A percentile compares a stretch with the other conserved stretches of the same genome.
Conservation (phyloP, 2,329 filamentous ascomycete species). For the Fusarium sp. region DNA sequence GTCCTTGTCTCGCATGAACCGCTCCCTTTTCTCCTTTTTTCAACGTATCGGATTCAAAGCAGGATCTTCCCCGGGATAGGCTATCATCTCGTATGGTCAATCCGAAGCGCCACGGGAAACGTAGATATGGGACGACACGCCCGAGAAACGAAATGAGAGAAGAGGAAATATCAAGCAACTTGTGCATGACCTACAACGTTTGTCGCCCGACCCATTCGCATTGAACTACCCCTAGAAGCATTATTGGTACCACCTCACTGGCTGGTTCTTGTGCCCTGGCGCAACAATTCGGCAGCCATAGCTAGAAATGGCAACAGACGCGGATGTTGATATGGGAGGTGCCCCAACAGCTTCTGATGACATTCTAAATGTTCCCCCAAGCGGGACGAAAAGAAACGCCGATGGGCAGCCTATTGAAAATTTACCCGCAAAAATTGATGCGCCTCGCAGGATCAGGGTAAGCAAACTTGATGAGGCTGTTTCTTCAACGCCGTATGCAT, state of each 20-base stretch:
- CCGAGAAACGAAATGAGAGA: conserved; percentile 23
- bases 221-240: neutral
- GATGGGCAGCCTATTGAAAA: conserved; percentile 51
- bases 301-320: conserved; percentile 56
- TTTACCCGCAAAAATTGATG: conserved; percentile 38
- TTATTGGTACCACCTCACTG: neutral
- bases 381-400: conserved; percentile 62
- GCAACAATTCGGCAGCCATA: neutral
- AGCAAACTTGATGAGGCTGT: conserved; percentile 30
- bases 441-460: conserved; percentile 62
- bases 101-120: neutral
- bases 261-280: neutral
- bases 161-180: conserved; percentile 20
- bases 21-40: neutral
- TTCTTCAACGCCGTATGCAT: conserved; percentile 8
- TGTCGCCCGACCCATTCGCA: neutral
- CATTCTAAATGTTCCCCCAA: conserved; percentile 13
- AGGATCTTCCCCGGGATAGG: neutral
- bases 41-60: conserved; percentile 6
- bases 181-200: conserved; percentile 8
- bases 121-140: conserved; percentile 21
- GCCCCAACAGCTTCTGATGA: neutral
- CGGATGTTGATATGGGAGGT: conserved; percentile 34
- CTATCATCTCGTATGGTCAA: neutral
- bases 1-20: conserved; percentile 32